Conservation (phyloP, 768 basidiomycete species). For the Lactifluus volemus region DNA sequence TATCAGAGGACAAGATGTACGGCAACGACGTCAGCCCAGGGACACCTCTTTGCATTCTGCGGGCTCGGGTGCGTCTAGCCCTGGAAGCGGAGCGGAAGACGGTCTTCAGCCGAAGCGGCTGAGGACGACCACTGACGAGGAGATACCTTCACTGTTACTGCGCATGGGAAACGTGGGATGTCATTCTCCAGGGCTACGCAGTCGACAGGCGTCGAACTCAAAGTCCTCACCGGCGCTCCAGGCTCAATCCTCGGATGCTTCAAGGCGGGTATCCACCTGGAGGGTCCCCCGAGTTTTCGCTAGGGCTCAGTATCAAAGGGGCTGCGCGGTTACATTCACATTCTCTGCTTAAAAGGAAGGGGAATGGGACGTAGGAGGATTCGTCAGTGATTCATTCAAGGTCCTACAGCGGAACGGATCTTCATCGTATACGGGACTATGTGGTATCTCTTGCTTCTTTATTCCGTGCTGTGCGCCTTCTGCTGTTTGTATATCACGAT, state of each 20-base stretch:
- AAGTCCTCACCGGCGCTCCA: not conserved
- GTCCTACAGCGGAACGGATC: too few species aligned
- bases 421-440: too few species aligned
- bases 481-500: too few species aligned
- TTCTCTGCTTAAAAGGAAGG: slow-evolving; percentile 14
- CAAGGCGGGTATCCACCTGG: not conserved
- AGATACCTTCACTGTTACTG: too few species aligned
- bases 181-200: not conserved
- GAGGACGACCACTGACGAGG: too few species aligned
- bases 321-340: slow-evolving; percentile 12
- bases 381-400: too few species aligned
- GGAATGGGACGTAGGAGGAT: too few species aligned
- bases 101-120: too few species aligned
- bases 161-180: not conserved
- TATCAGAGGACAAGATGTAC: slow-evolving; percentile 14
- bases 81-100: not conserved
- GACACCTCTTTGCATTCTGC: not conserved
- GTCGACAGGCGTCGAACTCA: not conserved
- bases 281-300: not conserved
- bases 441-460: too few species aligned
- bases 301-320: slow-evolving; percentile 17
- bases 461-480: too few species aligned
- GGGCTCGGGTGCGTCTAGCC: not conserved
- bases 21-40: slow-evolving; percentile 4
- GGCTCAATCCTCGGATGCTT: not conserved